Base-by-base conservation (phyloP, 2,329 filamentous ascomycete genomes). In the Calonectria pseudoturangicola region DNA sequence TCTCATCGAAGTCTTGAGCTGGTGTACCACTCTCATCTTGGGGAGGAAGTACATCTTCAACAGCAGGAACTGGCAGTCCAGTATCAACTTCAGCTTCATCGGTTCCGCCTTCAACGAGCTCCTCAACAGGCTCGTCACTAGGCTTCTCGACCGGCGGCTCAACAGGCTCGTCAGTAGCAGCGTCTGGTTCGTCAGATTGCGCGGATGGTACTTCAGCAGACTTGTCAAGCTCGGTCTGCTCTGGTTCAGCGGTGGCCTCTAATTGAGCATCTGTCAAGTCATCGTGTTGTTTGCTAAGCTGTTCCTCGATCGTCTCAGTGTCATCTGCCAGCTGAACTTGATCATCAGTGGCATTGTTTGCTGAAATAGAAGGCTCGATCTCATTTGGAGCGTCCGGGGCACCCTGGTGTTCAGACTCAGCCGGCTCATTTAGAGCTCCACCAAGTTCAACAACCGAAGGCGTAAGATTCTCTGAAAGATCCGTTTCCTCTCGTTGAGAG, bases 261-360 rank as follows among this genome's bases (percentile, higher is more conserved):
- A 16, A n/a, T 33, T 45, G 12, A 13, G 21, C 33, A 7, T 64
- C n/a, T 28, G n/a, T 30, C 15, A 43, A 16, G 27, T 10, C 39
- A 13, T 48, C 48, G 30, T n/a, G 51, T 39, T 21, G 41, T n/a
- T 48, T 25, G 4, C 3, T 30, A n/a, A 4, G 28, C 30, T 64
- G 48, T 13, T 50, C 30, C 63, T 73, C 58, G 68, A 68, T 48
- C 62, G 41, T 48, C 54, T 70, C 69, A 41, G 27, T 62, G 30
- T 58, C 36, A 21, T 43, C 30, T 16, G 27, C 30, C 16, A 45
- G 12, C 2, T 64, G 12, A 15, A 15, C 33, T 36, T 69, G 60
- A 10, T 66, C 45, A 45, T 43, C 66, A 13, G 41, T n/a, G 16
- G 56, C 39, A 41, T n/a, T 39, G 50, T 39, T 28, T 15, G 39